Conservation (phyloP, 2,329 filamentous ascomycete species). For the Clonostachys rhizophaga region DNA sequence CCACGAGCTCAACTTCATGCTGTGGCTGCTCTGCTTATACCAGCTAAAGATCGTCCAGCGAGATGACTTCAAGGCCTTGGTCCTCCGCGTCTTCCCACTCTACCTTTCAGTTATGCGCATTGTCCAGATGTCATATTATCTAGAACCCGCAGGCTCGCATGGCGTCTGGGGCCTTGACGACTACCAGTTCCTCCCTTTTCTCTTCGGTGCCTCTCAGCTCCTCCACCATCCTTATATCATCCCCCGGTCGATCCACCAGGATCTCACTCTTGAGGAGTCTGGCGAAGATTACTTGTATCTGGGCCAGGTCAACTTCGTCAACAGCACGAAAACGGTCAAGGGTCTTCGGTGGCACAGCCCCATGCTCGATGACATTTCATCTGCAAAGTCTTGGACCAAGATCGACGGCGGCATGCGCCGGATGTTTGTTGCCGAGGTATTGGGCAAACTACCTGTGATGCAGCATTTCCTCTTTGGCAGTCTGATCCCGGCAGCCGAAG, state of each 20-base stretch:
- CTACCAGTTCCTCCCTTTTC: conserved; percentile 93
- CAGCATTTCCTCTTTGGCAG: conserved; percentile 96
- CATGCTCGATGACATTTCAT: conserved; percentile 96
- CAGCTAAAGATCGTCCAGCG: conserved; percentile 60
- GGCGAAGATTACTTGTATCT: conserved; percentile 82
- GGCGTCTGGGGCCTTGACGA: conserved; percentile 98
- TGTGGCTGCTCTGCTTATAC: conserved; percentile 94
- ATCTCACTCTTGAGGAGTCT: conserved; percentile 82
- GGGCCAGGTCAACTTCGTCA: conserved; percentile 89
- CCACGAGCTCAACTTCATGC: conserved; percentile 94
- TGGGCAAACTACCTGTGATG: conserved; percentile 94
- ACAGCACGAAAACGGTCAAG: conserved; percentile 93
- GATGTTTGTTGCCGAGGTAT: conserved; percentile 92
- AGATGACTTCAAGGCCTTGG: conserved; percentile 45
- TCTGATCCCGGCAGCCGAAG: conserved; percentile 72
- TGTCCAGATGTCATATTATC: conserved; percentile 88
- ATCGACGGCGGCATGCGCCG: conserved; percentile 92
- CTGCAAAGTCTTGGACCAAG: conserved; percentile 85
- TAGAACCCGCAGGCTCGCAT: conserved; percentile 94
- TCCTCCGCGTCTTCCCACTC: conserved; percentile 72
- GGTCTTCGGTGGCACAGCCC: conserved; percentile 94
- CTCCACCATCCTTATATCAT: conserved; percentile 79
- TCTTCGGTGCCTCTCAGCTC: conserved; percentile 90
- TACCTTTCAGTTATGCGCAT: conserved; percentile 86
- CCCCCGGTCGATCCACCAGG: conserved; percentile 79